phyloP scores from a whole-genome alignment of 2,329 filamentous ascomycete genomes.

The Aspergillus sp. region DNA sequence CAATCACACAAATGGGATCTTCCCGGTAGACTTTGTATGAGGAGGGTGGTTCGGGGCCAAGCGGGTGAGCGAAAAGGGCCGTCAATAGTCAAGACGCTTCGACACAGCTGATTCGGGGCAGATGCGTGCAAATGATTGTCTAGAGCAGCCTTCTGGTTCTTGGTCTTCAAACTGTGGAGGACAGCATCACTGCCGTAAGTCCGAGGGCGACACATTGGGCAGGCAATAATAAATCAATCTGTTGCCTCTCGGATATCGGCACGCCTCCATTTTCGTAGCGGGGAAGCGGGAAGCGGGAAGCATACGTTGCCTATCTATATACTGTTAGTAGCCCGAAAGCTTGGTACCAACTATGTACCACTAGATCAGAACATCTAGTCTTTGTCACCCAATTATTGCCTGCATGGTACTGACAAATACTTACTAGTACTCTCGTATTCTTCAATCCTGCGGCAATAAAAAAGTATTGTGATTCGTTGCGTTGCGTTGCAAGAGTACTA shows the following conservation, averaged over 20 bases:
- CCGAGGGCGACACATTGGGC: background rate
- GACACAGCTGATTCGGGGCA: background rate
- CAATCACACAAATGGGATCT: background rate
- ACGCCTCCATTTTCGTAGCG: conserved; percentile 3
- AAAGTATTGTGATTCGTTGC: too few species aligned
- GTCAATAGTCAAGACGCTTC: background rate
- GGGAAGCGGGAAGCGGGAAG: conserved; percentile 3
- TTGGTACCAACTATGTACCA: too few species aligned
- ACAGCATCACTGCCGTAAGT: background rate
- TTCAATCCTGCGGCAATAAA: too few species aligned
- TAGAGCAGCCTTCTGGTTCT: background rate
- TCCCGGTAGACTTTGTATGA: background rate
- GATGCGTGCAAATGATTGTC: background rate
- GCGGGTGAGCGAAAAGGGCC: background rate
- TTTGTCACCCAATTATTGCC: too few species aligned
- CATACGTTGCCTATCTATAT: too few species aligned
- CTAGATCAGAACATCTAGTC: too few species aligned
- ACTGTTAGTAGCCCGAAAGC: too few species aligned
- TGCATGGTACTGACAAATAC: too few species aligned
- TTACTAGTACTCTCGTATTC: too few species aligned
- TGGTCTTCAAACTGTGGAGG: background rate
- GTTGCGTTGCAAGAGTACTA: too few species aligned
- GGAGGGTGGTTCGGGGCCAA: background rate
- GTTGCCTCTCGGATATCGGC: conserved; percentile 5
- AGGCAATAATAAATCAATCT: background rate